These are phyloP conservation scores for Penicillium aurantiogriseum DNA, from an alignment of 2,329 filamentous ascomycete species.

Conservation along the genomic window DNA sequence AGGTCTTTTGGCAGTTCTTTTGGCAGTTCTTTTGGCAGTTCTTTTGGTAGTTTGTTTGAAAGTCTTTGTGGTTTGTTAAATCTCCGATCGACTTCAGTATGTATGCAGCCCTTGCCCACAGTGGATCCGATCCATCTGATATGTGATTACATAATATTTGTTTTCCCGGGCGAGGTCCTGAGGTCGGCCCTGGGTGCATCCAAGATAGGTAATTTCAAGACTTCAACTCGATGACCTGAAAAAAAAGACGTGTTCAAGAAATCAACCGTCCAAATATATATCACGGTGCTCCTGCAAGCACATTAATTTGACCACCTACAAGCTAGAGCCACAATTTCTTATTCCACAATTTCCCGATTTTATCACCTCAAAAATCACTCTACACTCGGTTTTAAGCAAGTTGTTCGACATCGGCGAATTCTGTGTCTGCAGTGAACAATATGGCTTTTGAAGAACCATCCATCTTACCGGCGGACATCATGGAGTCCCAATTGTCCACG, in stretches of 20 bases:
- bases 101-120: too few relatives aligned
- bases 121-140: too few relatives aligned
- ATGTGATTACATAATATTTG: too few relatives aligned
- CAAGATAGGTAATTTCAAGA: neutral
- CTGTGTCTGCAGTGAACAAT: neutral
- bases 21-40: too few relatives aligned
- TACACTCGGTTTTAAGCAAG: neutral
- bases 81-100: too few relatives aligned
- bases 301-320: neutral
- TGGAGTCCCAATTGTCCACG: slow-evolving; percentile 51
- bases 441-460: slow-evolving; percentile 16
- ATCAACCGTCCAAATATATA: neutral
- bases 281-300: neutral
- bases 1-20: too few relatives aligned
- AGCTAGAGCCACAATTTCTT: neutral
- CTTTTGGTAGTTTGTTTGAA: too few relatives aligned
- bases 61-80: too few relatives aligned
- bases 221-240: neutral
- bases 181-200: too few relatives aligned
- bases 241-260: neutral
- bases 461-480: slow-evolving; percentile 44
- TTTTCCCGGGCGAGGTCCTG: too few relatives aligned
- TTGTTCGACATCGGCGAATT: neutral
- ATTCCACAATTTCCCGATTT: neutral
- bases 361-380: neutral